Percentiles rank a stretch among this genome's conserved stretches.
Conservation (phyloP, 768 basidiomycete species). For the Collybia mongolica region DNA sequence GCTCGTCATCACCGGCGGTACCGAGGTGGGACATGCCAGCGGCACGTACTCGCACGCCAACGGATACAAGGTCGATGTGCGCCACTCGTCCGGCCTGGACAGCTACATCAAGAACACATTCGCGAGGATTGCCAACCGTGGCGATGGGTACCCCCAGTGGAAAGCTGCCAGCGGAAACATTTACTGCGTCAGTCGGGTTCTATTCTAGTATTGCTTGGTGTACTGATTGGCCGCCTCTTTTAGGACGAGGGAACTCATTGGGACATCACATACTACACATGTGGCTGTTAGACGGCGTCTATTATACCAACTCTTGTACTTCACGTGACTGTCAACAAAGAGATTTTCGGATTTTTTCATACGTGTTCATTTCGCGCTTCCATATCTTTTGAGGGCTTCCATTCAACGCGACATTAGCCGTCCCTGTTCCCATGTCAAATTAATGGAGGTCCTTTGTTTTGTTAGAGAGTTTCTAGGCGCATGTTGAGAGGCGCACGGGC, state of each 20-base stretch:
- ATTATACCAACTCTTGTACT: too few relatives aligned
- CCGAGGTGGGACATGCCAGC: constrained; percentile 27
- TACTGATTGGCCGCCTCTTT: background rate
- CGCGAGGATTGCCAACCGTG: constrained; percentile 23
- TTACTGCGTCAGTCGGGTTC: constrained; percentile 21
- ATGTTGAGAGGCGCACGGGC: too few relatives aligned
- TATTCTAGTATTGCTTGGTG: background rate
- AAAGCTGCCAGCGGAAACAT: constrained; percentile 23
- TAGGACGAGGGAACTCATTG: constrained; percentile 28
- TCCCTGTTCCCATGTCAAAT: too few relatives aligned
- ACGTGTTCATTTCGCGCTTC: too few relatives aligned
- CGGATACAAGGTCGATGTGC: constrained; percentile 27
- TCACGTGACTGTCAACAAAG: too few relatives aligned
- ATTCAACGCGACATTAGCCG: too few relatives aligned
- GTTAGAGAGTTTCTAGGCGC: too few relatives aligned
- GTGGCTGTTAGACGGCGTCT: too few relatives aligned
- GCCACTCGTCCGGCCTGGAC: constrained; percentile 19
- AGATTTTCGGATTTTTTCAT: too few relatives aligned
- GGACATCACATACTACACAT: constrained; percentile 22
- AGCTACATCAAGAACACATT: constrained; percentile 22
- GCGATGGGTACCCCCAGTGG: constrained; percentile 27
- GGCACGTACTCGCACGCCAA: constrained; percentile 25
- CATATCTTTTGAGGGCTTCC: too few relatives aligned
- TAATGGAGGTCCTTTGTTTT: too few relatives aligned
- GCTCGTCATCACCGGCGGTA: constrained; percentile 74